Evolutionary conservation across 176 grass and related monocot species (phyloP), one percentile per base, ranked within the genome.

Genomic region (Oropetium thomaeum): DNA sequence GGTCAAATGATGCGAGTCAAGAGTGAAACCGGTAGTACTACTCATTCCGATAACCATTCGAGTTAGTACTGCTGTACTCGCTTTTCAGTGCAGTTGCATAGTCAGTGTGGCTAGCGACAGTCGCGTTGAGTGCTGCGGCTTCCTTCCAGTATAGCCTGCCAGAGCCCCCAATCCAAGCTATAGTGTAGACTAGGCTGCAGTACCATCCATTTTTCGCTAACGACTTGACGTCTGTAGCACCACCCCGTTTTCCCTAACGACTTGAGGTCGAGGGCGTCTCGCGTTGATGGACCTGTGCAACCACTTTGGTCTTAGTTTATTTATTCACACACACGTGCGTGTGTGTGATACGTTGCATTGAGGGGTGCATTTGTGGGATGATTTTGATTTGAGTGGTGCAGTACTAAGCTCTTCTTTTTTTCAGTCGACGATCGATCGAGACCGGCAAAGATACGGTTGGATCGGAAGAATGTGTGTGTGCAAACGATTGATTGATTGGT

Each of bases 61-160:
- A n/a, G n/a, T n/a, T n/a, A n/a, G n/a, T n/a, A n/a, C n/a, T n/a
- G n/a, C n/a, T n/a, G n/a, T 65, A 13, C 60, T 82, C 60, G 33
- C 60, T 74, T 75, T 75, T 70, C 66, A 27, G 54, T 26, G 65
- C 77, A 17, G 77, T 58, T 79, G 65, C 80, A 17, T 69, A 22
- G 54, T 81, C 62, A 14, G 19, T 59, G 52, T 65, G 39, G 62
- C 2, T 23, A 27, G 53, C 53, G 53, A 26, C 53, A n/a, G 11
- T 23, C 11, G 45, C 20, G 49, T 49, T 22, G 1, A 22, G 49
- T 26, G 52, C 22, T 25, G 22, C 22, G n/a, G n/a, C n/a, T n/a
- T n/a, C n/a, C n/a, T 10, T 52, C 2, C 63, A 48, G 14, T 22
- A 30, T n/a, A n/a, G n/a, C n/a, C n/a, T n/a, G 47, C 44, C 20